Evolutionary conservation across 1,284 basidiomycete genomes (phyloP).

Genomic region (Blastosporella zonata): DNA sequence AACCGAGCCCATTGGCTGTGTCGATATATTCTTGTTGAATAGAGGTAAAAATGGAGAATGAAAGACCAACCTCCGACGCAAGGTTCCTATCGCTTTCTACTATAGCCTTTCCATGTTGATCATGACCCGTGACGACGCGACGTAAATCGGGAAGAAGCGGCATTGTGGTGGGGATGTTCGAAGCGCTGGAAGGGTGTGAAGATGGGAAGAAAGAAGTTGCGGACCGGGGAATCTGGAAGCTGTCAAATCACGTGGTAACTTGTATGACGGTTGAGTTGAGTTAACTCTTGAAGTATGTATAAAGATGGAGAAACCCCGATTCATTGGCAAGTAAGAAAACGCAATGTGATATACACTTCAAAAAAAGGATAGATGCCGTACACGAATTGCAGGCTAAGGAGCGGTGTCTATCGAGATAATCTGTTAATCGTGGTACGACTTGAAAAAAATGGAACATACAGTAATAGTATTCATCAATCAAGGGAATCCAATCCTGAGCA

Average conservation of each 20-base stretch:
- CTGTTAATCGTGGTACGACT: constrained; percentile 2
- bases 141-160: constrained; percentile 28
- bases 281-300: neutral
- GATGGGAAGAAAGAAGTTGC: neutral
- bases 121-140: constrained; percentile 51
- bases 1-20: constrained; percentile 31
- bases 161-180: constrained; percentile 6
- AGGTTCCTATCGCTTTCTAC: constrained; percentile 32
- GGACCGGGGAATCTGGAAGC: constrained; percentile 1
- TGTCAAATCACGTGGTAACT: constrained; percentile 15
- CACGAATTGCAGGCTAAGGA: constrained; percentile 34
- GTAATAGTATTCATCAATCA: constrained; percentile 96
- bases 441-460: constrained; percentile 55
- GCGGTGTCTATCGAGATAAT: constrained; percentile 43
- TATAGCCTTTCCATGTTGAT: constrained; percentile 29
- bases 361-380: constrained; percentile 7
- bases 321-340: neutral
- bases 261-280: constrained; percentile 3
- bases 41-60: constrained; percentile 2
- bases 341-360: constrained; percentile 12
- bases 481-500: constrained; percentile 86
- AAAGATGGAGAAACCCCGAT: neutral
- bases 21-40: neutral
- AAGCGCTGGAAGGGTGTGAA: neutral
- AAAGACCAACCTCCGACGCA: constrained; percentile 23